These are phyloP conservation scores for Xylariaceae sp. DNA, from an alignment of 2,329 filamentous ascomycete species.

Conservation along the genomic window DNA sequence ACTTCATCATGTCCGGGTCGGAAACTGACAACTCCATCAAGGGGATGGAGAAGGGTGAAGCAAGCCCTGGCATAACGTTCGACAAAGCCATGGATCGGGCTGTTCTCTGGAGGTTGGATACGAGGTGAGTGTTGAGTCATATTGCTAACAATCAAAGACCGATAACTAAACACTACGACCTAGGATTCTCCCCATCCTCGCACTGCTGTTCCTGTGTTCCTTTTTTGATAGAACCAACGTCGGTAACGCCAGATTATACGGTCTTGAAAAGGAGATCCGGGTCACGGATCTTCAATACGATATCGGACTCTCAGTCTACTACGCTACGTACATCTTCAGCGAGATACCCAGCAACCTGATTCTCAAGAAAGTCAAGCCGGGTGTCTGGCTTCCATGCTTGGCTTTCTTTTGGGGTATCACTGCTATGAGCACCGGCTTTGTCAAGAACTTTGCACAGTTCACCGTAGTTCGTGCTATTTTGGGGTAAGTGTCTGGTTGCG, in stretches of 20 bases:
- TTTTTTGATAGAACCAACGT: constrained; percentile 68
- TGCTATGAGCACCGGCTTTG: constrained; percentile 54
- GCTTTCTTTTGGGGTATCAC: constrained; percentile 56
- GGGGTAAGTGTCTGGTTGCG: constrained; percentile 27
- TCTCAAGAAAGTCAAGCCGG: constrained; percentile 57
- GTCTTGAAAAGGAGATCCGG: constrained; percentile 53
- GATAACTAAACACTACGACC: constrained; percentile 8
- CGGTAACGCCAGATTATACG: constrained; percentile 64
- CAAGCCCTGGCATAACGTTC: constrained; percentile 11
- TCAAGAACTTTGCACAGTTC: constrained; percentile 52
- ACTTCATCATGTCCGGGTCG: too few relatives aligned
- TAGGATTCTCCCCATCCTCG: constrained; percentile 60
- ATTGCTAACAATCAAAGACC: background rate
- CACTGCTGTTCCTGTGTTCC: constrained; percentile 62
- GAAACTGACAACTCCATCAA: constrained; percentile 17
- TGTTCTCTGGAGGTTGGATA: constrained; percentile 52
- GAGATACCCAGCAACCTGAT: constrained; percentile 63
- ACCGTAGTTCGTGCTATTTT: constrained; percentile 58
- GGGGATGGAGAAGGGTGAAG: constrained; percentile 21
- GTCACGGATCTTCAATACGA: constrained; percentile 62
- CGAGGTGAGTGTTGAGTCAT: constrained; percentile 36
- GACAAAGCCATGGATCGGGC: constrained; percentile 35
- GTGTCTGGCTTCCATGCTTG: constrained; percentile 56
- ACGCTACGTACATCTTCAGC: constrained; percentile 60
- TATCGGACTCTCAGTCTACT: constrained; percentile 61